Conservation (phyloP, 495 filamentous ascomycete genomes). For the Penicillium mononematosum region DNA sequence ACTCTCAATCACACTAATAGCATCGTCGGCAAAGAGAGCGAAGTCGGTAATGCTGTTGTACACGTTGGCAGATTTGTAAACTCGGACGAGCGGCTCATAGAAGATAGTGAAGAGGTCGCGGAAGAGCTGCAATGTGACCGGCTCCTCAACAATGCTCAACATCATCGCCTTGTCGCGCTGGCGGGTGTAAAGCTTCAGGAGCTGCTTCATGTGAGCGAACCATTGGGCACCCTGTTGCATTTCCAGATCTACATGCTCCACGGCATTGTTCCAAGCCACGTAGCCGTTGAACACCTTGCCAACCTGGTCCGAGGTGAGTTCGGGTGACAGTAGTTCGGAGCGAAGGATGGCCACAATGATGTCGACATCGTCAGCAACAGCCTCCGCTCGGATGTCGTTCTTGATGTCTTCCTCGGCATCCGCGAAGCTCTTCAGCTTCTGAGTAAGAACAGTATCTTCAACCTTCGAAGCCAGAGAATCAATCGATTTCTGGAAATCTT, state of each 20-base stretch:
- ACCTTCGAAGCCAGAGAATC: slow-evolving; percentile 73
- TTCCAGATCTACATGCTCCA: slow-evolving; percentile 87
- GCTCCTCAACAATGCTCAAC: slow-evolving; percentile 92
- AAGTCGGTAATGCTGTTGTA: slow-evolving; percentile 97
- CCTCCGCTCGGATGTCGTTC: slow-evolving; percentile 68
- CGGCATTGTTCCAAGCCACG: slow-evolving; percentile 93
- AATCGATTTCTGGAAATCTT: slow-evolving; percentile 77
- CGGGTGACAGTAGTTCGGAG: slow-evolving; percentile 67
- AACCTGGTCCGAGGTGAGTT: slow-evolving; percentile 70
- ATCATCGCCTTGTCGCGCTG: slow-evolving; percentile 97
- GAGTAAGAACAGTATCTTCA: slow-evolving; percentile 71
- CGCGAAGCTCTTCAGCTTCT: slow-evolving; percentile 77
- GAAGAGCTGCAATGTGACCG: slow-evolving; percentile 88
- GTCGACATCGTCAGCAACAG: slow-evolving; percentile 68
- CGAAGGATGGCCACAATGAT: slow-evolving; percentile 79
- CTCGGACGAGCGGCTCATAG: slow-evolving; percentile 92
- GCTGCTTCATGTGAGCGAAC: slow-evolving; percentile 91
- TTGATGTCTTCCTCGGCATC: slow-evolving; percentile 73
- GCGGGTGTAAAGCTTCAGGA: slow-evolving; percentile 86
- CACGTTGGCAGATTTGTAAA: slow-evolving; percentile 98
- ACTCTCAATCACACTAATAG: slow-evolving; percentile 82
- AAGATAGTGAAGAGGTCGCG: slow-evolving; percentile 97
- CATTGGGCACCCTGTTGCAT: slow-evolving; percentile 84
- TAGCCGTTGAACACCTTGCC: slow-evolving; percentile 87
- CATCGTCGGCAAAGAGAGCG: slow-evolving; percentile 85